Percentiles rank a stretch among this genome's conserved stretches.
Conservation (phyloP, 2,329 filamentous ascomycete genomes). For the Penicillium hesseltinei region DNA sequence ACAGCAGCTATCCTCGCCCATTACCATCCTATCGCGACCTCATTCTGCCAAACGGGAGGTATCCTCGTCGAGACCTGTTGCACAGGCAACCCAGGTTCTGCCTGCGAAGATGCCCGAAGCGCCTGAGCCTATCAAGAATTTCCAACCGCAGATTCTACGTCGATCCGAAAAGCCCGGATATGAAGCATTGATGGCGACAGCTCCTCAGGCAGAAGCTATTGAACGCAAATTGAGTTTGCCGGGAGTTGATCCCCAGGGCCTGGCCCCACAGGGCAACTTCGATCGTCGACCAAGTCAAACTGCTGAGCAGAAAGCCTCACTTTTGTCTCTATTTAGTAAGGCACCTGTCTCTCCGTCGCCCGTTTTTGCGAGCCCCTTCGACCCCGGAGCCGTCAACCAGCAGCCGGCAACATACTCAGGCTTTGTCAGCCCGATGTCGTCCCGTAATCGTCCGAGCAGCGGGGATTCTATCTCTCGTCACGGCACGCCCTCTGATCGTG, state of each 20-base stretch:
- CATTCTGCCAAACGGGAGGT: constrained; percentile 31
- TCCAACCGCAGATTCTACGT: constrained; percentile 55
- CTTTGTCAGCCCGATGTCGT: constrained; percentile 33
- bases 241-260: constrained; percentile 10
- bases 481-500: constrained; percentile 21
- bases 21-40: constrained; percentile 40
- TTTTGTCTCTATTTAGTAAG: constrained; percentile 64
- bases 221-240: constrained; percentile 17
- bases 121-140: constrained; percentile 44
- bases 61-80: constrained; percentile 14
- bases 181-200: constrained; percentile 25
- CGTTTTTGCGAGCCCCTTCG: constrained; percentile 21
- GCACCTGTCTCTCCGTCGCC: constrained; percentile 28
- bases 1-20: constrained; percentile 32
- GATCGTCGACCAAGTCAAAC: constrained; percentile 44
- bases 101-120: constrained; percentile 23
- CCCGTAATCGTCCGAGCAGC: constrained; percentile 22
- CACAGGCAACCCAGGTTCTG: constrained; percentile 13
- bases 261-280: constrained; percentile 25
- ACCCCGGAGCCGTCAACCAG: constrained; percentile 20
- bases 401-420: constrained; percentile 25
- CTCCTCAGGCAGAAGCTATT: constrained; percentile 1
- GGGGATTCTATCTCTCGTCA: constrained; percentile 19
- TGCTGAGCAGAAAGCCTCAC: constrained; percentile 47
- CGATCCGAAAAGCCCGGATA: constrained; percentile 45